Percentiles rank a stretch among this genome's conserved stretches.
These are phyloP conservation scores for Vaccinium macrocarpon DNA, from an alignment of 148 eudicot genomes.

Conservation along the genomic window DNA sequence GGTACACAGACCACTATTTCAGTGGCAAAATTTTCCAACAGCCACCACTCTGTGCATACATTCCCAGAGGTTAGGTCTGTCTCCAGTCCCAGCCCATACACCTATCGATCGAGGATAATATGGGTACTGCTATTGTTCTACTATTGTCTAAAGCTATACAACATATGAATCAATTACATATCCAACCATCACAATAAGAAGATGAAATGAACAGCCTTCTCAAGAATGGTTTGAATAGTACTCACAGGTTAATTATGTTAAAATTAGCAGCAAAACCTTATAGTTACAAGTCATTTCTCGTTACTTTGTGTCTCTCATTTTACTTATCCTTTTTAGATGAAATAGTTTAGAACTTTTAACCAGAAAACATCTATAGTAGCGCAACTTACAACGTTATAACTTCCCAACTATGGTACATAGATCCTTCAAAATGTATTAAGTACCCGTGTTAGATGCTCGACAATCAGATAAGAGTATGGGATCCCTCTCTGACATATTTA, in stretches of 20 bases:
- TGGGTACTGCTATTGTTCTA: too few relatives aligned
- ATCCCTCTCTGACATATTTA: background rate
- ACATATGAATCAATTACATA: background rate
- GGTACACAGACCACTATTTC: too few relatives aligned
- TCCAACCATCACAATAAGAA: background rate
- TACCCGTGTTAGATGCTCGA: background rate
- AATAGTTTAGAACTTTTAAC: background rate
- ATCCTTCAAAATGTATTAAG: background rate
- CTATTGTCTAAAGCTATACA: background rate
- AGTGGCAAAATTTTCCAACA: too few relatives aligned
- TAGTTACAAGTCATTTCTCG: too few relatives aligned
- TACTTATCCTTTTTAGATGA: background rate
- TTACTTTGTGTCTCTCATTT: too few relatives aligned
- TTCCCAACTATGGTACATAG: background rate
- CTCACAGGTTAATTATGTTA: background rate
- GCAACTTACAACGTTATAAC: background rate
- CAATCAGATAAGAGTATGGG: background rate
- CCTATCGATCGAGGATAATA: too few relatives aligned
- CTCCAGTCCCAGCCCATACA: too few relatives aligned
- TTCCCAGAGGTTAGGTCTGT: too few relatives aligned
- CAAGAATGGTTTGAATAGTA: background rate
- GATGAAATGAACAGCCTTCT: background rate
- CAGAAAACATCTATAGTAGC: background rate
- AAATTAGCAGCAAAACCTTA: background rate
- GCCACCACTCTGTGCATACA: too few relatives aligned